These are phyloP conservation scores for Neurospora africana DNA, from an alignment of 495 filamentous ascomycete genomes.

Conservation along the genomic window DNA sequence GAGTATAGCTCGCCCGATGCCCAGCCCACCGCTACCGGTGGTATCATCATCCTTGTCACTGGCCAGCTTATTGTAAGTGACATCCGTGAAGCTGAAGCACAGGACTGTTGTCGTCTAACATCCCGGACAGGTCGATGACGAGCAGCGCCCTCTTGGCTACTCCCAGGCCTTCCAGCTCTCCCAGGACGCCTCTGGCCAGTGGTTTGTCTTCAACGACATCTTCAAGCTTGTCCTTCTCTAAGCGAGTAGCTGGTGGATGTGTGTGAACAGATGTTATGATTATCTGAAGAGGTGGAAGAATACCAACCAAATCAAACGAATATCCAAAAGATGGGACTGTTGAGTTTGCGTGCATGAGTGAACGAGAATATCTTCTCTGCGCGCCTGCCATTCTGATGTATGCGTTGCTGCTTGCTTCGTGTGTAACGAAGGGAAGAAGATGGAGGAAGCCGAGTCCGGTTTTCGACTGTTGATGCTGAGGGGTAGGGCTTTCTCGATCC, in stretches of 20 bases:
- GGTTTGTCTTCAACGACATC: slow-evolving; percentile 84
- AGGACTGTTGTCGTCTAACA: neutral
- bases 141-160: slow-evolving; percentile 71
- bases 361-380: neutral
- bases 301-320: neutral
- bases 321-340: neutral
- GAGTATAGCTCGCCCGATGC: slow-evolving; percentile 58
- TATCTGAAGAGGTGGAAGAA: neutral
- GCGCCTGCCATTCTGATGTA: neutral
- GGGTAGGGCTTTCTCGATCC: neutral
- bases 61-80: slow-evolving; percentile 64
- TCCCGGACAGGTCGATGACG: slow-evolving; percentile 60
- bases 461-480: neutral
- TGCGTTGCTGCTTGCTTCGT: neutral
- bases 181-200: slow-evolving; percentile 56
- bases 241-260: neutral
- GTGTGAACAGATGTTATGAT: neutral
- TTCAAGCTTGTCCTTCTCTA: slow-evolving; percentile 70
- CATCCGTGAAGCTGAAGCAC: no score
- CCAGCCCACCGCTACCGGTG: slow-evolving; percentile 54
- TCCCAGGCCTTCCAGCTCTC: slow-evolving; percentile 75
- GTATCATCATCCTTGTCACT: slow-evolving; percentile 75
- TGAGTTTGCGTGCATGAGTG: neutral
- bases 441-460: neutral
- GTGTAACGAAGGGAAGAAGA: neutral